Conservation (phyloP, 768 basidiomycete genomes). For the Solioccasus polychromus region DNA sequence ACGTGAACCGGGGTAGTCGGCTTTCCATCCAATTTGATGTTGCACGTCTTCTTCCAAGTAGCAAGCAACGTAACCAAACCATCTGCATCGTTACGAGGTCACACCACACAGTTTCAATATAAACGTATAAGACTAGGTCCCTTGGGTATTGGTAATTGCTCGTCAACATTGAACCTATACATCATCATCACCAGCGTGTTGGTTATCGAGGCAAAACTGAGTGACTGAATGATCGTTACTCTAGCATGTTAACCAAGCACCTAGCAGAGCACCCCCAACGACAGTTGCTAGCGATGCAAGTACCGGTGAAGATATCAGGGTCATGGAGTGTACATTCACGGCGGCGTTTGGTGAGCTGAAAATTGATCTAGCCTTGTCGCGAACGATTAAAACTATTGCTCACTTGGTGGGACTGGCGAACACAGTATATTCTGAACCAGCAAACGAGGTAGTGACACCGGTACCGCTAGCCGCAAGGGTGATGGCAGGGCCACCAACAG, state of each 20-base stretch:
- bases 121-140: neutral
- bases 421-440: constrained; percentile 52
- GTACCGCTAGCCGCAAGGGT: constrained; percentile 50
- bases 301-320: constrained; percentile 22
- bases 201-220: neutral
- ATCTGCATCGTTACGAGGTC: neutral
- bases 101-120: neutral
- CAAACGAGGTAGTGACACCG: constrained; percentile 46
- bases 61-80: neutral
- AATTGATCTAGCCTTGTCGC: neutral
- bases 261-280: constrained; percentile 32
- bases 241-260: constrained; percentile 40
- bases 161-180: neutral
- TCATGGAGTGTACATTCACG: constrained; percentile 11
- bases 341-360: constrained; percentile 19
- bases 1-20: constrained; percentile 1
- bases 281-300: constrained; percentile 29
- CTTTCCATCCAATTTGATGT: neutral
- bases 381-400: neutral
- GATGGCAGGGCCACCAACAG: constrained; percentile 54
- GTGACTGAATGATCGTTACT: neutral
- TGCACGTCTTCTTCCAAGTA: neutral
- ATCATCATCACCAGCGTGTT: neutral
- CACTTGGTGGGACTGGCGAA: constrained; percentile 27
- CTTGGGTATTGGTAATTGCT: neutral